These are phyloP conservation scores for Ophiostoma montium DNA, from an alignment of 2,329 filamentous ascomycete species.

Conservation along the genomic window DNA sequence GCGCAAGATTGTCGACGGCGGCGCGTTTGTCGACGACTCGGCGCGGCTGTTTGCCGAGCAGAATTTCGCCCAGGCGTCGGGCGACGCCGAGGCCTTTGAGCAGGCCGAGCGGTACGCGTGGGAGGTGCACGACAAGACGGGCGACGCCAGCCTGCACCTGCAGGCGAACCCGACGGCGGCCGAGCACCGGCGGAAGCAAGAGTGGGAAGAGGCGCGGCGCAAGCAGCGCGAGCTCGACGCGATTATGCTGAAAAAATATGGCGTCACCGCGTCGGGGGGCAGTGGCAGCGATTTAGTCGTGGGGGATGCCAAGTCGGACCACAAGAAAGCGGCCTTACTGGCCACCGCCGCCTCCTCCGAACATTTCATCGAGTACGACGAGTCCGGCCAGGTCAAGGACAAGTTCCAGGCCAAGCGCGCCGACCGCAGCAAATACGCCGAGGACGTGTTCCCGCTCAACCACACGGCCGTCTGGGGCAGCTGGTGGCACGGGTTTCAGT, in stretches of 20 bases:
- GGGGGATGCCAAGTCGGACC: neutral
- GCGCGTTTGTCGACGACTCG: constrained; percentile 65
- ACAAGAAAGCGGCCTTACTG: constrained; percentile 28
- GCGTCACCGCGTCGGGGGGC: constrained; percentile 26
- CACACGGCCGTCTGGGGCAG: constrained; percentile 90
- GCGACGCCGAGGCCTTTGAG: constrained; percentile 88
- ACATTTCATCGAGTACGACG: constrained; percentile 86
- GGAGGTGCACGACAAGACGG: constrained; percentile 79
- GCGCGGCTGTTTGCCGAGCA: constrained; percentile 81
- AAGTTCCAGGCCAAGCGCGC: constrained; percentile 56
- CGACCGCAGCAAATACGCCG: constrained; percentile 80
- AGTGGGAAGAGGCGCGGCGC: constrained; percentile 56
- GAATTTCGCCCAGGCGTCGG: constrained; percentile 75
- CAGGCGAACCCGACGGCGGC: constrained; percentile 95
- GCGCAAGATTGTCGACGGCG: constrained; percentile 73
- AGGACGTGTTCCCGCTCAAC: constrained; percentile 80
- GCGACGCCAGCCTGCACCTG: constrained; percentile 69
- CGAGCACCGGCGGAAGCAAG: constrained; percentile 69
- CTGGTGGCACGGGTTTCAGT: constrained; percentile 92
- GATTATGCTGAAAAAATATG: constrained; percentile 69
- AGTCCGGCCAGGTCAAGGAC: constrained; percentile 81
- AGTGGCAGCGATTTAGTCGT: too few species aligned
- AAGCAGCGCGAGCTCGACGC: constrained; percentile 55
- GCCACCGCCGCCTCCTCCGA: constrained; percentile 68
- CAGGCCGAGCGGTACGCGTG: constrained; percentile 81